Evolutionary conservation across 768 basidiomycete species (phyloP), one percentile per base, ranked within the genome.

Genomic region (Cubamyces lactineus): DNA sequence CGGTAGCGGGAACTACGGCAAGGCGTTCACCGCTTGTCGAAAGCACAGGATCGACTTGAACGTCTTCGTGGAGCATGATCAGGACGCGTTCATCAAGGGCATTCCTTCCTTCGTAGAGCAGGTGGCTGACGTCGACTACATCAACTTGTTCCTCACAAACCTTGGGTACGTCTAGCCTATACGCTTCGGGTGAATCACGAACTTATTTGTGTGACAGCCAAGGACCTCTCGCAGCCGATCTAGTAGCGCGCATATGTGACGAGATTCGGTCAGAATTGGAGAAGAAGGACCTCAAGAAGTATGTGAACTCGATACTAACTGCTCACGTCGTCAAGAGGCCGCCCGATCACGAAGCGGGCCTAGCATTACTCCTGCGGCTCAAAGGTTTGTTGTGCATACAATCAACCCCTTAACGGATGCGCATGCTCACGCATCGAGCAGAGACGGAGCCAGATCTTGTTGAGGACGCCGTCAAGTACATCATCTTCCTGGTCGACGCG

Each of bases 391-490:
- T 9, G 13, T 21, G 21, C 30, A 24, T 24, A 59, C 17, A 1
- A 17, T 28, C 7, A 3, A 28, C 7, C 3, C 28, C 7, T 28
- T 28, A 28, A 28, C n/a, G n/a, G n/a, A n/a, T 28, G 28, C 28
- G 28, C 28, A 7, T 28, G 7, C 64, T n/a, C 59, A 24, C 61
- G 47, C 54, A 38, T 30, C 19, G 24, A 49, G 57, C 42, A 80
- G 78, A 88, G 72, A 82, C 79, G 9, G 82, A 92, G 64, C 85
- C 91, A 0, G 81, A 85, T 26, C 74, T 94, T 2, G 92, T 97
- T 15, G 96, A 99, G 71, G 96, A 98, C 61, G 97, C 97, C 6
- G 91, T 98, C 69, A 98, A 96, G 72, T 99, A 98, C 71, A 89
- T 98, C 72, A 98, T 98, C 73, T 99, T 98, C 81, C 84, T 99